Conservation (phyloP, 2,329 filamentous ascomycete genomes). For the Paraphaeosphaeria sporulosa region DNA sequence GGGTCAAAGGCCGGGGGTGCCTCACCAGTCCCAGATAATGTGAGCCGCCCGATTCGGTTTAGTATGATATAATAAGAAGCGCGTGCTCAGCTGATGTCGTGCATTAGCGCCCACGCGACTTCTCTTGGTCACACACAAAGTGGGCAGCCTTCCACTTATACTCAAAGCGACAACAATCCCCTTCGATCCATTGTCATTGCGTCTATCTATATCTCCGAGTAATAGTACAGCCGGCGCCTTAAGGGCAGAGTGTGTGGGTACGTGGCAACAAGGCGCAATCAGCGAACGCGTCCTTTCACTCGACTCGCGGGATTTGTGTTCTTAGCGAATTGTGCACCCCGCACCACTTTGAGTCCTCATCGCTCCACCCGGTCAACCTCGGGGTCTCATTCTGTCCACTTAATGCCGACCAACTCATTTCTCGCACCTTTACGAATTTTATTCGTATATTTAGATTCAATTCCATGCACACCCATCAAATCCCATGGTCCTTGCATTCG, state of each 20-base stretch:
- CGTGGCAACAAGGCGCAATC: neutral
- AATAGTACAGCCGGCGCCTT: neutral
- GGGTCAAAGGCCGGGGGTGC: neutral
- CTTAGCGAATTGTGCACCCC: neutral
- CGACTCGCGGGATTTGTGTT: neutral
- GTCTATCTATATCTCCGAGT: neutral
- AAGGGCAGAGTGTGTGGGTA: too few species aligned
- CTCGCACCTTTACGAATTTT: neutral
- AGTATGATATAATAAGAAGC: neutral
- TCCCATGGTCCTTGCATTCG: conserved; percentile 71
- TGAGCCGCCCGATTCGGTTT: neutral
- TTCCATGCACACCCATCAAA: neutral
- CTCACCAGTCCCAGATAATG: neutral
- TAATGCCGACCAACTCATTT: neutral
- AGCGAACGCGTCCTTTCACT: neutral
- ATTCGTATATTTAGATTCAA: neutral
- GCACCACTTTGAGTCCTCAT: neutral
- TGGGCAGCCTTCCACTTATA: neutral
- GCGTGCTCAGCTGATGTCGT: conserved; percentile 37
- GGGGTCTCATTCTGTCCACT: neutral
- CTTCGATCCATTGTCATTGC: neutral
- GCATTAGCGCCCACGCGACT: conserved; percentile 34
- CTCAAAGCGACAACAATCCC: neutral
- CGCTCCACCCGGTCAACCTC: neutral
- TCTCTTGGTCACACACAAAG: conserved; percentile 6